These are phyloP conservation scores for Camelina laxa DNA, from an alignment of 345 rosid genomes.

Conservation along the genomic window DNA sequence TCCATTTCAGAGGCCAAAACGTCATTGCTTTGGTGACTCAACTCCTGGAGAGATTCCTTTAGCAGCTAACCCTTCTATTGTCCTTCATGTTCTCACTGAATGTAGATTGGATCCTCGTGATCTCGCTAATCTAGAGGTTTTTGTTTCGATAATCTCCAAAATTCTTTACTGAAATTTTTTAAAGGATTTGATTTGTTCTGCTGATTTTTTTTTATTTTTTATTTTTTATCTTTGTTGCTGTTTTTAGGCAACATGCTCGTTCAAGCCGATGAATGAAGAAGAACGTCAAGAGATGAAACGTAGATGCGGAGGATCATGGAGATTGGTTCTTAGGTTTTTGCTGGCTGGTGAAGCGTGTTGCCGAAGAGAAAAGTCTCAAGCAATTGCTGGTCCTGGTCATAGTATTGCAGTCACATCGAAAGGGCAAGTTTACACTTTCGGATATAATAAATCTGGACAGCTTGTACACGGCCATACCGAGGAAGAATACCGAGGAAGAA, in stretches of 20 bases:
- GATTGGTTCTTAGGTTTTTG: slow-evolving; percentile 84
- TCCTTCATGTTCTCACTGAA: slow-evolving; percentile 89
- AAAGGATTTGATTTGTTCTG: slow-evolving; percentile 55
- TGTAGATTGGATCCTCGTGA: slow-evolving; percentile 90
- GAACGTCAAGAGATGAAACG: slow-evolving; percentile 74
- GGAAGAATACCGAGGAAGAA: too few relatives aligned
- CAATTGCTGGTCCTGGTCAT: slow-evolving; percentile 96
- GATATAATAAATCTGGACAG: slow-evolving; percentile 90
- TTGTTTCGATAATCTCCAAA: not conserved
- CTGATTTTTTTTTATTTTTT: too few relatives aligned
- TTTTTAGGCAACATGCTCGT: slow-evolving; percentile 89
- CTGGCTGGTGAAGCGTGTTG: slow-evolving; percentile 94
- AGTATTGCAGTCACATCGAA: slow-evolving; percentile 85
- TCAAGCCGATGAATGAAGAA: slow-evolving; percentile 79
- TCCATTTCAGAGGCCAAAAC: slow-evolving; percentile 67
- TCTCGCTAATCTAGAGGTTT: slow-evolving; percentile 95
- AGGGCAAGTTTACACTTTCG: slow-evolving; percentile 81
- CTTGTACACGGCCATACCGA: slow-evolving; percentile 81
- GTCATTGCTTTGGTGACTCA: slow-evolving; percentile 82
- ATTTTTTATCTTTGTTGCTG: slow-evolving; percentile 22
- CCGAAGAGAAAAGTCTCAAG: slow-evolving; percentile 96
- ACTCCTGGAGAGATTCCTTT: slow-evolving; percentile 97
- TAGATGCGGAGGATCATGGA: slow-evolving; percentile 96
- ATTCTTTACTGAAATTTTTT: slow-evolving; percentile 18
- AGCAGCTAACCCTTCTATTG: slow-evolving; percentile 91